Evolutionary conservation across 768 basidiomycete species (phyloP).

Genomic region (Panaeolus papilionaceus): DNA sequence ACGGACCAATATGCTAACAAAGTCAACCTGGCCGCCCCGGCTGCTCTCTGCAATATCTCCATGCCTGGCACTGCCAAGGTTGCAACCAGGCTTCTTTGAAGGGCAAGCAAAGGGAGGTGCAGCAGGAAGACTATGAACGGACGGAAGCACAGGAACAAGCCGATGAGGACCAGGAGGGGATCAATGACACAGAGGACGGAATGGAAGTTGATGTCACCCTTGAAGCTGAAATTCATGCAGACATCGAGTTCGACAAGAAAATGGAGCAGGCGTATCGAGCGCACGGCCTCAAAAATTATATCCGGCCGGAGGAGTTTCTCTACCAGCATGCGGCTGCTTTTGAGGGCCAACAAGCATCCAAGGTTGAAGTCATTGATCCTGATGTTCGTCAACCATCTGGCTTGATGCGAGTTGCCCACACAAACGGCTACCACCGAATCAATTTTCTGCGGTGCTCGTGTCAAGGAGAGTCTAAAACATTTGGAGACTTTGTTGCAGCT

Average conservation of each 20-base stretch:
- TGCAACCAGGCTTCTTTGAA: too few relatives aligned
- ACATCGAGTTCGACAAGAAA: neutral
- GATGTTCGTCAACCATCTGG: neutral
- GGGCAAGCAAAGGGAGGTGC: too few relatives aligned
- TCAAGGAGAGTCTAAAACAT: neutral
- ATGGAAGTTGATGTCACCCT: neutral
- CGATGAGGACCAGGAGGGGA: too few relatives aligned
- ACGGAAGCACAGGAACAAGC: too few relatives aligned
- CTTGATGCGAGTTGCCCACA: slow-evolving; percentile 18
- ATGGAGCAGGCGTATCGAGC: neutral
- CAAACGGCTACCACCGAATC: slow-evolving; percentile 25
- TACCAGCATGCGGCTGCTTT: neutral
- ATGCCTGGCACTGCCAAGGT: too few relatives aligned
- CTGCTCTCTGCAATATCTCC: too few relatives aligned
- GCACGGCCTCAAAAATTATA: neutral
- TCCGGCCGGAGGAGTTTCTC: neutral
- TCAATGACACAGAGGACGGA: too few relatives aligned
- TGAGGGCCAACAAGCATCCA: neutral
- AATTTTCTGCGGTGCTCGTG: slow-evolving; percentile 18
- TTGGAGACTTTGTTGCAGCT: slow-evolving; percentile 20
- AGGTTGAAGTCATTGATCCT: neutral
- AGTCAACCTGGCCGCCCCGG: too few relatives aligned
- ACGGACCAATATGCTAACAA: too few relatives aligned
- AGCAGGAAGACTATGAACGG: too few relatives aligned
- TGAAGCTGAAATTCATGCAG: neutral